Evolutionary conservation across 495 filamentous ascomycete genomes (phyloP).

Genomic region (Xylaria castorea): DNA sequence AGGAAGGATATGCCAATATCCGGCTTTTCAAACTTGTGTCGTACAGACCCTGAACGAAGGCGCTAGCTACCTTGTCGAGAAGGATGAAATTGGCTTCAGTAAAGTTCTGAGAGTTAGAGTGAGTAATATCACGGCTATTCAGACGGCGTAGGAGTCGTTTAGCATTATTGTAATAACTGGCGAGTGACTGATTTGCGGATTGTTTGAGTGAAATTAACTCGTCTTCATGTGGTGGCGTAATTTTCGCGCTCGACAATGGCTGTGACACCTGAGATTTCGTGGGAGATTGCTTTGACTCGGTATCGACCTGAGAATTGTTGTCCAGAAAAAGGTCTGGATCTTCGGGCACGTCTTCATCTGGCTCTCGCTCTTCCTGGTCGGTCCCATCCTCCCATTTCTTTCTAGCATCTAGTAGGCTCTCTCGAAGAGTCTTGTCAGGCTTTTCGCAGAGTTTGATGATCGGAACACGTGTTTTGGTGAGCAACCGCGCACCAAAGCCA

Average conservation of each 20-base stretch:
- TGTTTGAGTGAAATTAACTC: conserved; percentile 48
- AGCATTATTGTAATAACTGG: conserved; percentile 49
- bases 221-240: conserved; percentile 34
- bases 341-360: conserved; percentile 47
- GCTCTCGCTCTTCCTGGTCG: conserved; percentile 46
- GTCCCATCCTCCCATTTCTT: conserved; percentile 64
- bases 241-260: not conserved
- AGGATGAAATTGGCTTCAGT: conserved; percentile 46
- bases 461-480: conserved; percentile 76
- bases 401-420: conserved; percentile 61
- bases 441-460: conserved; percentile 82
- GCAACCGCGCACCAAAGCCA: conserved; percentile 71
- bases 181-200: conserved; percentile 43
- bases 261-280: not conserved
- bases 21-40: conserved; percentile 47
- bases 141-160: conserved; percentile 55
- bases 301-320: not conserved
- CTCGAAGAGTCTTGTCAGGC: conserved; percentile 60
- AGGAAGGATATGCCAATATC: conserved; percentile 48
- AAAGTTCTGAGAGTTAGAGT: conserved; percentile 46
- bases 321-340: conserved; percentile 34
- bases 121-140: conserved; percentile 54
- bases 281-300: not conserved
- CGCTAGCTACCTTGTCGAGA: conserved; percentile 53
- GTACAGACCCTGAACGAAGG: conserved; percentile 57